Conservation (phyloP, 164 flowering plant species). For the Sedum album region DNA sequence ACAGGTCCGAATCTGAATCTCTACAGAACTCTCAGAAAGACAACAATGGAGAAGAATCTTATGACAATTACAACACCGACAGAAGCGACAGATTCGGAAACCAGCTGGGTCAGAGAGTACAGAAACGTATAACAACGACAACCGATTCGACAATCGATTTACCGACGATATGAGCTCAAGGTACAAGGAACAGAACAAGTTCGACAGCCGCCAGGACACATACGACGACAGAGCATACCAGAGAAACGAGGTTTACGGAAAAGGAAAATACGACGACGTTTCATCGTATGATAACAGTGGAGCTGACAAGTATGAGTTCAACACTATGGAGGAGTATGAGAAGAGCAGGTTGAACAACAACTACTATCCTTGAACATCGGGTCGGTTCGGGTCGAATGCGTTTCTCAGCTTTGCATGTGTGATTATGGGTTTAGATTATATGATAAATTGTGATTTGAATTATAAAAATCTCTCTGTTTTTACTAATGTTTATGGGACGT, state of each 20-base stretch:
- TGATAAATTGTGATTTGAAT: too few species aligned
- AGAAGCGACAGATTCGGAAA: not conserved
- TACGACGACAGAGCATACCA: not conserved
- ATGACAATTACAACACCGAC: not conserved
- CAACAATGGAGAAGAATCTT: not conserved
- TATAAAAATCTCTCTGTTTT: too few species aligned
- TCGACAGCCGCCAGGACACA: constrained; percentile 4
- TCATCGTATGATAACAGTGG: not conserved
- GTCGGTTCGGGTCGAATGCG: not conserved
- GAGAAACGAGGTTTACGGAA: not conserved
- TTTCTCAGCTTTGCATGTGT: too few species aligned
- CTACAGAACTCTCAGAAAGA: too few species aligned
- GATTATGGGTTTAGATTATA: too few species aligned
- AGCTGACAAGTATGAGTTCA: constrained; percentile 6
- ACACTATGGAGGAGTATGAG: constrained; percentile 10
- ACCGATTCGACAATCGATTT: not conserved
- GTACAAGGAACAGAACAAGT: not conserved
- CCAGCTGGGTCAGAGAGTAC: not conserved
- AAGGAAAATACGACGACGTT: not conserved
- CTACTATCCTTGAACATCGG: constrained; percentile 1
- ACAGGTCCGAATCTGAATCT: too few species aligned
- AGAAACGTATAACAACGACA: not conserved
- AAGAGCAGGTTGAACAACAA: not conserved
- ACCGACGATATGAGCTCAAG: not conserved
- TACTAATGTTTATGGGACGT: too few species aligned